Evolutionary conservation across 768 basidiomycete species (phyloP).

Genomic region (Mycena indigotica): DNA sequence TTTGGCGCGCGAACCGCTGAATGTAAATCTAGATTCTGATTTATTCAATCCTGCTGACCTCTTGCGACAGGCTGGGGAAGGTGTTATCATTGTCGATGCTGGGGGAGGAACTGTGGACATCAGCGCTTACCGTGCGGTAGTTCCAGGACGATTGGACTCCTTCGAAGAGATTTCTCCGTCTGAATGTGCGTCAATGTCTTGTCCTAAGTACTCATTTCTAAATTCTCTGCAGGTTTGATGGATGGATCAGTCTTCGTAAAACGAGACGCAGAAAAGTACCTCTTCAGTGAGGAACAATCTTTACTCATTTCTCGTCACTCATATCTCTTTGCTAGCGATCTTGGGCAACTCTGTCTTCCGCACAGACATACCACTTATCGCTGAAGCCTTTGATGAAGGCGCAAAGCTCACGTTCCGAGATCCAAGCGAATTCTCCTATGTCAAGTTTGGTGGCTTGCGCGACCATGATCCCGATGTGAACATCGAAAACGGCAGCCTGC

Average conservation of each 20-base stretch:
- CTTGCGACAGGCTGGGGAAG: conserved; percentile 27
- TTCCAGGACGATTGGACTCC: conserved; percentile 19
- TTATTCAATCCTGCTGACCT: conserved; percentile 15
- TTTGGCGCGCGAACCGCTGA: conserved; percentile 31
- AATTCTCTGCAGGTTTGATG: conserved; percentile 41
- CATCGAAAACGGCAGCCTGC: conserved; percentile 51
- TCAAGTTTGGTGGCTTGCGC: conserved; percentile 47
- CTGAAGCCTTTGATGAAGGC: conserved; percentile 44
- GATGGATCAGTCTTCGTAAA: conserved; percentile 57
- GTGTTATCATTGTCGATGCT: conserved; percentile 52
- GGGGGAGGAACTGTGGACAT: conserved; percentile 64
- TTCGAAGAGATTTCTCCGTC: conserved; percentile 54
- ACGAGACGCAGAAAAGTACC: conserved; percentile 40
- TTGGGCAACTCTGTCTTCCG: conserved; percentile 1
- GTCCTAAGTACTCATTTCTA: neutral
- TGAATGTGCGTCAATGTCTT: conserved; percentile 38
- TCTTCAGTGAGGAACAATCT: neutral
- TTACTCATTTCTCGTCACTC: neutral
- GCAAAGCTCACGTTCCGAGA: conserved; percentile 49
- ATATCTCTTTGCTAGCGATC: neutral
- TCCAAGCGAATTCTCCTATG: conserved; percentile 40
- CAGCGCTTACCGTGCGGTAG: conserved; percentile 53
- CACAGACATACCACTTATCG: conserved; percentile 48
- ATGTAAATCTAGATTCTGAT: conserved; percentile 16
- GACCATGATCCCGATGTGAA: conserved; percentile 43